Evolutionary conservation across 345 rosid genomes (phyloP).

Genomic region (Erodium maritimum): DNA sequence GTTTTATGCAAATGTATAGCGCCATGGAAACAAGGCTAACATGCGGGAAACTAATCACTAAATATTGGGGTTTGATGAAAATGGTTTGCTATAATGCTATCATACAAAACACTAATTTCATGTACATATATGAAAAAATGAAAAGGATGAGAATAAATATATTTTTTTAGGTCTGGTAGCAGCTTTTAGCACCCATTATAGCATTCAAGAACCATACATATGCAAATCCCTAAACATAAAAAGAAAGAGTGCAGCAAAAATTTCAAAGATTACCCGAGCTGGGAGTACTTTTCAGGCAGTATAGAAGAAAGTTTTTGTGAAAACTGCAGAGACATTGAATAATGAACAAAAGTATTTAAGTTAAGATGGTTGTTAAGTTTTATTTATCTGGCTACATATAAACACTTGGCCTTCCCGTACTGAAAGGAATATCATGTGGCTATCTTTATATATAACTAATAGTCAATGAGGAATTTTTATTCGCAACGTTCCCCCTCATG

Average conservation of each 20-base stretch:
- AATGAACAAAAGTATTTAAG: neutral
- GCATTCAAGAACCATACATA: neutral
- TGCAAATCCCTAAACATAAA: no score
- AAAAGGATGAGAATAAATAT: neutral
- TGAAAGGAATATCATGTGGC: neutral
- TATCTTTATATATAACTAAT: neutral
- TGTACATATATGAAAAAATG: neutral
- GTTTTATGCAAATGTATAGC: no score
- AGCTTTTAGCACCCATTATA: no score
- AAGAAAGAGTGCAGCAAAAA: no score
- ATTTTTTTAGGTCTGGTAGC: no score
- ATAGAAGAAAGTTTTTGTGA: slow-evolving; percentile 77
- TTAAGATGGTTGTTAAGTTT: neutral
- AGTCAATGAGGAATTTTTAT: neutral
- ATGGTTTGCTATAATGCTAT: no score
- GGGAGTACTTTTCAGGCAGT: slow-evolving; percentile 78
- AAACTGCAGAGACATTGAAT: slow-evolving; percentile 52
- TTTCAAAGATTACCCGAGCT: slow-evolving; percentile 44
- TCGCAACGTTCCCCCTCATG: neutral
- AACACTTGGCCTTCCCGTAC: neutral
- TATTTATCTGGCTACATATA: neutral
- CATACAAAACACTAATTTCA: no score
- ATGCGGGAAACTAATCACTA: no score
- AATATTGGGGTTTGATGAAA: no score
- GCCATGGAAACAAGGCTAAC: no score